Base-by-base conservation (phyloP, 1,284 basidiomycete genomes). In the Ustilago nuda region DNA sequence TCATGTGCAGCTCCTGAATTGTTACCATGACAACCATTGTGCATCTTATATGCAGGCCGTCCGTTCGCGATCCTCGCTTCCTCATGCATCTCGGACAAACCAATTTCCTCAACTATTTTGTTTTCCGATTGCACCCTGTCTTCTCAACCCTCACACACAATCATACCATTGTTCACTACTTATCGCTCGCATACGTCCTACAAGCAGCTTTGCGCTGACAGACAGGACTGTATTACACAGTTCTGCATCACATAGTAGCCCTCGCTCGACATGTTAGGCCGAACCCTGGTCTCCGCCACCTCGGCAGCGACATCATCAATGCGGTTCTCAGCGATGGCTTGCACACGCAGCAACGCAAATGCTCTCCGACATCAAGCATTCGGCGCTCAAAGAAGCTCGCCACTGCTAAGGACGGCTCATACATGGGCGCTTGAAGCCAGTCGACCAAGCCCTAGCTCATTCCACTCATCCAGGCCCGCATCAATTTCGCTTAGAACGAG, bases 401-500 rank as follows among this genome's bases (percentile, higher is more conserved):
- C 66, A 43, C 52, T 76, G 15, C 45, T 61, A n/a, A 58, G 62
- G 39, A 68, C 72, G 50, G 74, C 74, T 30, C 74, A 76, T 43
- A 60, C 62, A 37, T 76, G 74, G 74, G 70, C 72, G 32, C 52
- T 63, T 8, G 72, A 75, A 50, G 60, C 63, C 1, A 45, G 36
- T n/a, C 43, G 60, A 39, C 48, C 60, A 12, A 2, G 13, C 7
- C 2, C 56, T 8, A 46, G 27, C 11, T 32, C 51, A 3, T 3
- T 33, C 2, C 52, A 56, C 3, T 27, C 48, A 13, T 17, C 48
- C 27, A 30, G 13, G 52, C 45, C 58, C n/a, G 52, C 48, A n/a
- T 27, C 41, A 13, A 2, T 23, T 1, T n/a, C 59, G 1, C 15
- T 32, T 2, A 19, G 33, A 30, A 5, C 51, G 9, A 55, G 37